phyloP scores from a whole-genome alignment of 805 yeast species.

The Pichia exigua region DNA sequence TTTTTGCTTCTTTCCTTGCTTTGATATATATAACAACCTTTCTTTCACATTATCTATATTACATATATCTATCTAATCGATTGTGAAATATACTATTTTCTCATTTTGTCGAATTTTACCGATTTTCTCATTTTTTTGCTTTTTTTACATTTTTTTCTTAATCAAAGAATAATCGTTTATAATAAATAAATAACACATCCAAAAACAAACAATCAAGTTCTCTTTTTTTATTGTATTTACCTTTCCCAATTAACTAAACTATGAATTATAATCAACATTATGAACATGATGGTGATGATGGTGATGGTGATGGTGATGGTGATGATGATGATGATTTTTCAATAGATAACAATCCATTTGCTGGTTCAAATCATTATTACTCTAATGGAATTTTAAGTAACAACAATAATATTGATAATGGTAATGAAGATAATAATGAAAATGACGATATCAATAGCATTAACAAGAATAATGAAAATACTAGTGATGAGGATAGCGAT shows the following conservation, averaged over 20 bases:
- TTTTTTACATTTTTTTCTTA: no score
- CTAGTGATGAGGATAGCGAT: background rate
- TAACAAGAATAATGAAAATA: no score
- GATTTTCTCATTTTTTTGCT: no score
- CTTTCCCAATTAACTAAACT: background rate
- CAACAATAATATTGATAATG: background rate
- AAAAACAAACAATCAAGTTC: no score
- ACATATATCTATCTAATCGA: no score
- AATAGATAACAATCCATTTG: conserved; percentile 30
- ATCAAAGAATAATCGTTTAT: no score
- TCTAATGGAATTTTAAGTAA: conserved; percentile 20
- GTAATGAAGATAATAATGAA: background rate
- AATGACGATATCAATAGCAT: background rate
- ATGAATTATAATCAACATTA: background rate
- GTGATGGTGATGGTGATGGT: conserved; percentile 4
- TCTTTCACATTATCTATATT: no score
- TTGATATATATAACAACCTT: no score
- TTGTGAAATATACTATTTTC: background rate
- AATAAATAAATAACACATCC: no score
- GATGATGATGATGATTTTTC: conserved; percentile 27
- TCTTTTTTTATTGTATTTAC: no score
- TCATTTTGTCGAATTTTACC: background rate
- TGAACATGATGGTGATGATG: background rate
- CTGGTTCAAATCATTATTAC: conserved; percentile 26
- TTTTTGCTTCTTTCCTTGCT: background rate